Percentiles rank a stretch among this genome's conserved stretches.
Conservation (phyloP, 352 stramenopile species). For the Thraustochytrium sp. region DNA sequence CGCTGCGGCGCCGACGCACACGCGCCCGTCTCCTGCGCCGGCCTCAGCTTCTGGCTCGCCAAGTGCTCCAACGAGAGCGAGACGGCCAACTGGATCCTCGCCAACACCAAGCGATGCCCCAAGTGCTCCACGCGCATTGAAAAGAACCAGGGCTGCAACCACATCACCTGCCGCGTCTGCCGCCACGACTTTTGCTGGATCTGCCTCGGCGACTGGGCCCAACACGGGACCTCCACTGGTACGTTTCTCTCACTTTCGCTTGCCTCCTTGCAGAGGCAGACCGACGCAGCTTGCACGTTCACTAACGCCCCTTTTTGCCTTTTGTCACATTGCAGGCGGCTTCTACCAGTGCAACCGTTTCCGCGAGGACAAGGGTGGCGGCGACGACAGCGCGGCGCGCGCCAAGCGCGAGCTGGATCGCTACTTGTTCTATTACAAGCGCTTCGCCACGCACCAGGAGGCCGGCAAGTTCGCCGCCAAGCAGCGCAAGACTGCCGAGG, state of each 20-base stretch:
- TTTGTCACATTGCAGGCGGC: too few relatives aligned
- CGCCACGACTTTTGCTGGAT: slow-evolving; percentile 97
- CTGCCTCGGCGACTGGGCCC: slow-evolving; percentile 55
- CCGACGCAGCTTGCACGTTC: too few relatives aligned
- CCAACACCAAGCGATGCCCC: slow-evolving; percentile 98
- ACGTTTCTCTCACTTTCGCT: too few relatives aligned
- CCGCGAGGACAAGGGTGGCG: slow-evolving; percentile 58
- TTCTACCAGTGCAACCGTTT: slow-evolving; percentile 99
- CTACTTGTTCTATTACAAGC: slow-evolving; percentile 99
- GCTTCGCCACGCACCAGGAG: slow-evolving; percentile 90
- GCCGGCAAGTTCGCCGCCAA: slow-evolving; percentile 93
- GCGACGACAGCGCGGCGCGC: slow-evolving; percentile 74
- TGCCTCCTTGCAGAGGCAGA: too few relatives aligned
- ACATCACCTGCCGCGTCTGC: slow-evolving; percentile 91
- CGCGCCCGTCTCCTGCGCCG: slow-evolving; percentile 80
- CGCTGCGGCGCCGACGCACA: slow-evolving; percentile 94
- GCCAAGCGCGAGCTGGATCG: slow-evolving; percentile 94
- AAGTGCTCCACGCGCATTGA: slow-evolving; percentile 97
- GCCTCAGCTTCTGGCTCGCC: slow-evolving; percentile 86
- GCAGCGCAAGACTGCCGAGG: slow-evolving; percentile 88
- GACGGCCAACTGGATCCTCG: slow-evolving; percentile 98
- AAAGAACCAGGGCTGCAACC: slow-evolving; percentile 99
- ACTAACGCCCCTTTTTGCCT: too few relatives aligned
- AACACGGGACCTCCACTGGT: slow-evolving; percentile 57
- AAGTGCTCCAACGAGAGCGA: slow-evolving; percentile 96